A percentile compares a stretch with the other conserved stretches of the same genome.
phyloP scores from a whole-genome alignment of 192 early-diverging fungal genomes.

The Podila epigama region DNA sequence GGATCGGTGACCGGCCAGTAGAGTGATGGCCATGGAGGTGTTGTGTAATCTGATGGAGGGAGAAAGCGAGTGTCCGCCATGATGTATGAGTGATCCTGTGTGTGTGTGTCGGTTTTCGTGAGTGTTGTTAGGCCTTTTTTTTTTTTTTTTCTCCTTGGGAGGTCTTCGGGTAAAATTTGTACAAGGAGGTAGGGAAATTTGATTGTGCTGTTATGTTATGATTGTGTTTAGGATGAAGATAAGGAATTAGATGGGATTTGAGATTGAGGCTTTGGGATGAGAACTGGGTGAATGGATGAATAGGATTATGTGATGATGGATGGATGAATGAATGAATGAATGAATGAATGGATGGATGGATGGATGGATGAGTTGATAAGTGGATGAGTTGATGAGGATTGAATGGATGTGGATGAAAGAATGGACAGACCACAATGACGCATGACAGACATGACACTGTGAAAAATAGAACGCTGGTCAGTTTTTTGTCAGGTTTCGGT shows the following conservation, averaged over 20 bases:
- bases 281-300: not conserved
- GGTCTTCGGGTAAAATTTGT: too few relatives aligned
- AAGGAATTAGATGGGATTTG: too few relatives aligned
- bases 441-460: too few relatives aligned
- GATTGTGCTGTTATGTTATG: too few relatives aligned
- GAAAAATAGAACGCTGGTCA: too few relatives aligned
- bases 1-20: constrained; percentile 60
- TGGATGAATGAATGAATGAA: not conserved
- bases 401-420: not conserved
- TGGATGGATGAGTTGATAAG: not conserved
- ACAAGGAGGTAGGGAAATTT: too few relatives aligned
- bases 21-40: constrained; percentile 60
- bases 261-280: not conserved
- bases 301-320: too few relatives aligned
- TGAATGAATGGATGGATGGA: not conserved
- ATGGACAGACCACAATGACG: too few relatives aligned
- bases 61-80: constrained; percentile 28
- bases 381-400: not conserved
- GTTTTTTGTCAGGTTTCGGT: too few relatives aligned
- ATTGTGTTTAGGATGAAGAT: too few relatives aligned
- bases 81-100: not conserved
- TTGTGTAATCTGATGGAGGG: constrained; percentile 41
- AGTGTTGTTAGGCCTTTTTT: too few relatives aligned
- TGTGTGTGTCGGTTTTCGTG: not conserved
- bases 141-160: too few relatives aligned